These are phyloP conservation scores for Fusarium xyrophilum DNA, from an alignment of 2,329 filamentous ascomycete genomes.

Conservation along the genomic window DNA sequence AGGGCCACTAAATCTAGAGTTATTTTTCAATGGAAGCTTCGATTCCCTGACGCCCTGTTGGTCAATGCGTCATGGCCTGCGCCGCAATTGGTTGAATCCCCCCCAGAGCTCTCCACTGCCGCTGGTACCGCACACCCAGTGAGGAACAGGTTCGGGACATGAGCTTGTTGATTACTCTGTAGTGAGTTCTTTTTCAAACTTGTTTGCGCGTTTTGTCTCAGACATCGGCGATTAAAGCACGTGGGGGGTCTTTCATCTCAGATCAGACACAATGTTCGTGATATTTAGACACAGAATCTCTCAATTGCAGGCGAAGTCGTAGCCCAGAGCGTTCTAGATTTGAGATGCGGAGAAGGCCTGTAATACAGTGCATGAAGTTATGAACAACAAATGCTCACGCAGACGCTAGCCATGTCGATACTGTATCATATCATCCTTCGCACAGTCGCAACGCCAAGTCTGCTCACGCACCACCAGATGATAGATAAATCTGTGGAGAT, in stretches of 20 bases:
- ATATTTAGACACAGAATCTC: background rate
- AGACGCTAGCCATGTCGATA: background rate
- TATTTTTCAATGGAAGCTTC: background rate
- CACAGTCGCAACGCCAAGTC: background rate
- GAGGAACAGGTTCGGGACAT: background rate
- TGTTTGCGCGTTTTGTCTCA: background rate
- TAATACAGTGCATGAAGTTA: slow-evolving; percentile 3
- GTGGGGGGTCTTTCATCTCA: background rate
- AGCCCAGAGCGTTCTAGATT: background rate
- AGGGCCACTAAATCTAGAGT: background rate
- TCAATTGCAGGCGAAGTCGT: background rate
- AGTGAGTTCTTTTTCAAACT: background rate
- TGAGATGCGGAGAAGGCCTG: background rate
- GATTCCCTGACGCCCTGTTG: background rate
- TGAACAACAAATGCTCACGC: background rate
- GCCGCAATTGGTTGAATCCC: background rate
- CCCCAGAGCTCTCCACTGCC: background rate
- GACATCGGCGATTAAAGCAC: background rate
- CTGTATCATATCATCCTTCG: background rate
- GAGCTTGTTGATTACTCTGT: background rate
- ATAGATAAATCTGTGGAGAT: background rate
- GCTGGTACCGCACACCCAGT: background rate
- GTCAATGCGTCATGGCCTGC: background rate
- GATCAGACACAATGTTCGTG: background rate
- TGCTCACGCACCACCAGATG: background rate